Evolutionary conservation across 768 basidiomycete species (phyloP).

Genomic region (Podaxis sp.): DNA sequence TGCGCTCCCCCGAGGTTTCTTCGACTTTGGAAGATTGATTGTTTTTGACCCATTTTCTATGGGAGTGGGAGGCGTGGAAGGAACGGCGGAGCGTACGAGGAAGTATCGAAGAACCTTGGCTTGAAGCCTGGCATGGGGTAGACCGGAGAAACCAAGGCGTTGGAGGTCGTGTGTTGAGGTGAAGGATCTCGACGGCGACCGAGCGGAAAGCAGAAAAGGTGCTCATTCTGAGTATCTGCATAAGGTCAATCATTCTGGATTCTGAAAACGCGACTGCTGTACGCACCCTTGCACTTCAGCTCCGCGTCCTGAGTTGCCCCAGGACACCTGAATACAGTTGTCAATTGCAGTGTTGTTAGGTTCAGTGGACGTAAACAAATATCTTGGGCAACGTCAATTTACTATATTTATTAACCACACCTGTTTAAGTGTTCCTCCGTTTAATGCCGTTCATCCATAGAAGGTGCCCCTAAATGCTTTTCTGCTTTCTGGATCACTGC

Average conservation of each 20-base stretch:
- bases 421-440: too few species aligned
- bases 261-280: neutral
- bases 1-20: neutral
- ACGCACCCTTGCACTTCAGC: neutral
- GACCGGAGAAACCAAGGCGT: neutral
- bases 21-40: neutral
- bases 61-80: neutral
- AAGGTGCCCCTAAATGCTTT: too few species aligned
- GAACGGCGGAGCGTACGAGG: neutral
- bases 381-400: neutral
- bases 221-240: slow-evolving; percentile 1
- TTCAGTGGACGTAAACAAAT: neutral
- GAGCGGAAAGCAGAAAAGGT: slow-evolving; percentile 11
- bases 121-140: neutral
- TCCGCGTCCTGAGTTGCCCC: too few species aligned
- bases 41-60: neutral
- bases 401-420: too few species aligned
- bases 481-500: too few species aligned
- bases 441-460: too few species aligned
- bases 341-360: neutral
- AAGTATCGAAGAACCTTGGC: neutral
- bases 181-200: slow-evolving; percentile 1
- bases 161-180: neutral
- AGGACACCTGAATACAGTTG: neutral
- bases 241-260: neutral